Percentiles rank a stretch among this genome's conserved stretches.
phyloP scores from a whole-genome alignment of 495 filamentous ascomycete genomes.

The Xylaria bambusicola region DNA sequence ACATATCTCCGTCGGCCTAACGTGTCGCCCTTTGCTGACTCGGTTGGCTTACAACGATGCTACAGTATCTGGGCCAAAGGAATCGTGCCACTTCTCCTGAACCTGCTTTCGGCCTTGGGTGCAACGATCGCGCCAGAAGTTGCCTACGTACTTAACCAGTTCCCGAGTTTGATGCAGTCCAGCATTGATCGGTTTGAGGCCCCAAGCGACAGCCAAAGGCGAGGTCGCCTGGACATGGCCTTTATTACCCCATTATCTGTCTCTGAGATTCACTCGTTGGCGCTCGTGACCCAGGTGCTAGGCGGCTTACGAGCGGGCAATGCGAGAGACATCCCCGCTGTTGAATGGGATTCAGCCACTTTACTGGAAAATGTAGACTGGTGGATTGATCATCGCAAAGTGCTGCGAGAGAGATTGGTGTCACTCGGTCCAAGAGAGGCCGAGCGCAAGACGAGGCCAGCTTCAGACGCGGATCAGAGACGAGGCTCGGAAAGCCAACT shows the following conservation, averaged over 20 bases:
- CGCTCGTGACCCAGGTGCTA: slow-evolving; percentile 70
- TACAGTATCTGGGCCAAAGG: slow-evolving; percentile 88
- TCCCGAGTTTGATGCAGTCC: slow-evolving; percentile 68
- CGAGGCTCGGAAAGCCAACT: slow-evolving; percentile 58
- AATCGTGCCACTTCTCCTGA: slow-evolving; percentile 85
- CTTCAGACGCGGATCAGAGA: slow-evolving; percentile 34
- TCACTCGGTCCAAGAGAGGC: slow-evolving; percentile 71
- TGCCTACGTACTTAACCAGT: slow-evolving; percentile 81
- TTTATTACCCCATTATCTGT: slow-evolving; percentile 70
- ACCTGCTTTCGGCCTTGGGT: slow-evolving; percentile 80
- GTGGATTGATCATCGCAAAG: slow-evolving; percentile 62
- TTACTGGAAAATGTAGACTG: slow-evolving; percentile 79
- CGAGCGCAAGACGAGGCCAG: slow-evolving; percentile 59
- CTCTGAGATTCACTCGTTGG: slow-evolving; percentile 74
- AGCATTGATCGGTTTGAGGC: slow-evolving; percentile 63
- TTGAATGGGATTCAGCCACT: slow-evolving; percentile 69
- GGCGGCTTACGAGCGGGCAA: slow-evolving; percentile 61
- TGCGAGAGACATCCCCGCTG: slow-evolving; percentile 61
- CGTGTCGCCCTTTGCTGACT: slow-evolving; percentile 66
- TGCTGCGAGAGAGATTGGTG: slow-evolving; percentile 67
- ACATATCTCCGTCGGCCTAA: slow-evolving; percentile 67
- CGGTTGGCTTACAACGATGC: slow-evolving; percentile 56
- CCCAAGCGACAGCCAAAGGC: slow-evolving; percentile 49
- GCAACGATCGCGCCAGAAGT: slow-evolving; percentile 79
- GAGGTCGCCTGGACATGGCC: slow-evolving; percentile 37